Conservation (phyloP, 2,329 filamentous ascomycete genomes). For the Fusarium sp. region DNA sequence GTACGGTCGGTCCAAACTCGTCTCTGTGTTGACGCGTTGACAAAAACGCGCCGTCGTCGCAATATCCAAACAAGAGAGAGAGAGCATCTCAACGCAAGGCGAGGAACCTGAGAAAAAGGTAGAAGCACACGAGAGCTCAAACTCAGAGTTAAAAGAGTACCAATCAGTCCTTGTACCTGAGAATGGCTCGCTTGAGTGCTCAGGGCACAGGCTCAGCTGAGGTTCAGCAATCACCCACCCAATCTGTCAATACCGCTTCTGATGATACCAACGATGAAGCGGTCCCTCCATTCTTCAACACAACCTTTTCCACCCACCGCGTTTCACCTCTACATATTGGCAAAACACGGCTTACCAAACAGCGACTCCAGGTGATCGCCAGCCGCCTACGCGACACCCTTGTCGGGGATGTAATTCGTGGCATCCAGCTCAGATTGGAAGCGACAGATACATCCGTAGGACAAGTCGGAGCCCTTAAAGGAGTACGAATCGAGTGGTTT, state of each 20-base stretch:
- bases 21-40: background rate
- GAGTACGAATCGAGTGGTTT: slow-evolving; percentile 64
- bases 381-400: slow-evolving; percentile 65
- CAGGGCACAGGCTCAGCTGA: slow-evolving; percentile 31
- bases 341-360: slow-evolving; percentile 52
- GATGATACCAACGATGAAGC: slow-evolving; percentile 31
- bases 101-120: background rate
- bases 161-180: too few species aligned
- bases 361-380: slow-evolving; percentile 59
- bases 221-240: slow-evolving; percentile 35
- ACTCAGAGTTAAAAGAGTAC: background rate
- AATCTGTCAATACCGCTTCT: slow-evolving; percentile 27
- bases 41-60: slow-evolving; percentile 6
- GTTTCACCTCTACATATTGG: slow-evolving; percentile 67
- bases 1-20: background rate
- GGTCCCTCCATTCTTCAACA: slow-evolving; percentile 66
- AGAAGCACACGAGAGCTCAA: background rate
- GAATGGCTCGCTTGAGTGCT: slow-evolving; percentile 44
- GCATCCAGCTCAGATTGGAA: slow-evolving; percentile 66
- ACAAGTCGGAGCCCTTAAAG: slow-evolving; percentile 59
- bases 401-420: slow-evolving; percentile 71
- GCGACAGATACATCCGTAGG: slow-evolving; percentile 56
- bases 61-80: background rate
- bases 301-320: slow-evolving; percentile 68
- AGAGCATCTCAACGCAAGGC: background rate